phyloP scores from a whole-genome alignment of 192 early-diverging fungal genomes.

The Coemansia sp. region DNA sequence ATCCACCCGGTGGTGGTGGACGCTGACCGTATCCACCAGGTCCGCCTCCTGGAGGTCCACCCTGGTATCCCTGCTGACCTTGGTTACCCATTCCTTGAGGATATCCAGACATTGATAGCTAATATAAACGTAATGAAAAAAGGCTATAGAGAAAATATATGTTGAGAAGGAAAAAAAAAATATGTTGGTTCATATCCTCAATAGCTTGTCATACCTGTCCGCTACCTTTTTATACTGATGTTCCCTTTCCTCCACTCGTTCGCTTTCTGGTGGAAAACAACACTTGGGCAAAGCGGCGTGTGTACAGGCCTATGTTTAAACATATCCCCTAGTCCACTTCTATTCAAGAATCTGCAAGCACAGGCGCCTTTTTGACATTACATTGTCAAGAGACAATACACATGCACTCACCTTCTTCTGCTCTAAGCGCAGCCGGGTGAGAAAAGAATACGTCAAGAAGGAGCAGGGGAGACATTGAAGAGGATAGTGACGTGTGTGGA shows the following conservation, averaged over 20 bases:
- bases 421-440: neutral
- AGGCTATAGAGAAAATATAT: neutral
- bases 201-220: neutral
- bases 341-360: neutral
- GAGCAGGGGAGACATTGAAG: neutral
- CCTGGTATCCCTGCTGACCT: constrained; percentile 7
- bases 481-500: neutral
- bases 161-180: neutral
- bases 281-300: neutral
- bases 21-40: constrained; percentile 1
- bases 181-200: neutral
- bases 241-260: neutral
- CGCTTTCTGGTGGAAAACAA: neutral
- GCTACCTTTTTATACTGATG: neutral
- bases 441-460: neutral
- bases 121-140: neutral
- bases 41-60: neutral
- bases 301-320: neutral
- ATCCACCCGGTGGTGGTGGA: neutral
- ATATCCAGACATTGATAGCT: constrained; percentile 1
- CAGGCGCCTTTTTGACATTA: neutral
- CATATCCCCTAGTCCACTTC: constrained; percentile 2
- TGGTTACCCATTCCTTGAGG: constrained; percentile 12
- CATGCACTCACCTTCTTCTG: neutral
- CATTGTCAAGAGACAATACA: constrained; percentile 1